A percentile compares a stretch with the other conserved stretches of the same genome.
Conservation (phyloP, 441 rosid species). For the Brassica balearica region DNA sequence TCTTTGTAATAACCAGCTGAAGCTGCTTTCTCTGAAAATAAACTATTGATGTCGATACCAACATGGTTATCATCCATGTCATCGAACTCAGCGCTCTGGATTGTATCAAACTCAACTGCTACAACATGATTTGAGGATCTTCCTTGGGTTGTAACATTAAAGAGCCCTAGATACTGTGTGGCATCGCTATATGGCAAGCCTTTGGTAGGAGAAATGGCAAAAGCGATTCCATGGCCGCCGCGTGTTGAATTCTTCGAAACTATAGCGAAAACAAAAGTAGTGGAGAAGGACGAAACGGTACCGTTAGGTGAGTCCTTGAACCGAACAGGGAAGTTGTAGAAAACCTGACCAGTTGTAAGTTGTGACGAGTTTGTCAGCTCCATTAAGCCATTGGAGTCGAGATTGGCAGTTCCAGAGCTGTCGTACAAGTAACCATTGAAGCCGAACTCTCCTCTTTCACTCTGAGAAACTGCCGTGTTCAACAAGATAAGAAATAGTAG, state of each 20-base stretch:
- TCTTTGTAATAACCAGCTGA: constrained; percentile 42
- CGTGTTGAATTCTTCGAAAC: not conserved
- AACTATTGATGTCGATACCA: constrained; percentile 48
- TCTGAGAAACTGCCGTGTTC: constrained; percentile 2
- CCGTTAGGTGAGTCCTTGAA: constrained; percentile 40
- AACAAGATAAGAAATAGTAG: constrained; percentile 17
- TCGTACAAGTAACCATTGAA: constrained; percentile 15
- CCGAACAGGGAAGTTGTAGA: constrained; percentile 37
- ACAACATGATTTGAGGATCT: constrained; percentile 37
- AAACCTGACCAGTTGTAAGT: constrained; percentile 42
- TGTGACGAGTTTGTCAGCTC: constrained; percentile 30
- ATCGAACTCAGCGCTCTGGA: constrained; percentile 12
- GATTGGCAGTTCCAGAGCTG: constrained; percentile 16
- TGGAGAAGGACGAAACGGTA: constrained; percentile 49
- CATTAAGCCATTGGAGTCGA: constrained; percentile 35
- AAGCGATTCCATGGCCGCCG: constrained; percentile 55
- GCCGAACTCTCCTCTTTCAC: constrained; percentile 30
- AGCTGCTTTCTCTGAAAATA: constrained; percentile 36
- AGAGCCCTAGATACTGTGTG: constrained; percentile 45
- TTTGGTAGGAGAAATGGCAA: constrained; percentile 53
- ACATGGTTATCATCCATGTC: constrained; percentile 52
- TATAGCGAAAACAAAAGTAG: constrained; percentile 57
- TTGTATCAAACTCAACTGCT: constrained; percentile 47
- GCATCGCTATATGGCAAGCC: constrained; percentile 39
- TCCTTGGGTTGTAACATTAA: constrained; percentile 32